Conservation (phyloP, 768 basidiomycete species). For the Termitomyces sp. region DNA sequence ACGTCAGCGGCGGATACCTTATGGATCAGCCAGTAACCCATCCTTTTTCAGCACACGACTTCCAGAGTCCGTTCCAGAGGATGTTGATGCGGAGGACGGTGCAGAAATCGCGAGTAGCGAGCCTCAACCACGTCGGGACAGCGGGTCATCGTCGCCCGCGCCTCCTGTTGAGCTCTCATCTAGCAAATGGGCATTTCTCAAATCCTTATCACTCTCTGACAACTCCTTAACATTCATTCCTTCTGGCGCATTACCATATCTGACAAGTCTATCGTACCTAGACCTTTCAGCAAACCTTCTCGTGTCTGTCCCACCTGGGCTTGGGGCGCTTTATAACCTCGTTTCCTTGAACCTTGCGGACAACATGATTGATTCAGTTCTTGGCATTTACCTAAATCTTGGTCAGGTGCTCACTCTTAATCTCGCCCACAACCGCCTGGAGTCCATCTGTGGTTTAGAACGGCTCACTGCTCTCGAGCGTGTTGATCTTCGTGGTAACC, state of each 20-base stretch:
- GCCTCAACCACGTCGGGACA: conserved; percentile 11
- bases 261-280: conserved; percentile 73
- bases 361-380: conserved; percentile 96
- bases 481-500: conserved; percentile 77
- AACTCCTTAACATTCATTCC: conserved; percentile 81
- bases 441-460: conserved; percentile 93
- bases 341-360: conserved; percentile 90
- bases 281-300: conserved; percentile 91
- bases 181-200: conserved; percentile 70
- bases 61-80: conserved; percentile 55
- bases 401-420: conserved; percentile 76
- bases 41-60: conserved; percentile 46
- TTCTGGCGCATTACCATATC: conserved; percentile 54
- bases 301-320: conserved; percentile 76
- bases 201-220: conserved; percentile 70
- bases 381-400: conserved; percentile 78
- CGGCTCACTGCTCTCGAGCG: conserved; percentile 80
- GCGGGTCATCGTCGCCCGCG: conserved; percentile 21
- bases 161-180: conserved; percentile 39
- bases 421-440: conserved; percentile 80
- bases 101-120: conserved; percentile 13
- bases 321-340: conserved; percentile 72
- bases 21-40: conserved; percentile 30
- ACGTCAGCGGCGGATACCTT: conserved; percentile 38
- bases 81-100: conserved; percentile 21